Conservation (phyloP, 106 monocot genomes). For the Narthecium ossifragum region DNA sequence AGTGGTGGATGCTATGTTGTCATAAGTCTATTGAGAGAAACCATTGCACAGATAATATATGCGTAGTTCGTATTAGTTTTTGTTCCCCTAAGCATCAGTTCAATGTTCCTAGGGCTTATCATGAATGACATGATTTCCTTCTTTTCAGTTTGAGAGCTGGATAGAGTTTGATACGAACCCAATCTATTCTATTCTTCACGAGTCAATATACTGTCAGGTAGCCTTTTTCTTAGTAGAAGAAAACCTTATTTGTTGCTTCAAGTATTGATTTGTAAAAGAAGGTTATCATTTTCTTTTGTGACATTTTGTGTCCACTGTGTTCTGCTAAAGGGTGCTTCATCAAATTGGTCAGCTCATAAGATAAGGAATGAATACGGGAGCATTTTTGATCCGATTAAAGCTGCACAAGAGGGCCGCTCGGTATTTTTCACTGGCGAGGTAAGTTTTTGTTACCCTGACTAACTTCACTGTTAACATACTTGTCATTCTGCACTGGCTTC, state of each 20-base stretch:
- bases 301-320: too few relatives aligned
- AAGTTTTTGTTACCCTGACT: too few relatives aligned
- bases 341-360: slow-evolving; percentile 88
- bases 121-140: neutral
- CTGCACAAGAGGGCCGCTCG: slow-evolving; percentile 66
- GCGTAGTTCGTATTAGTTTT: neutral
- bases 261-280: too few relatives aligned
- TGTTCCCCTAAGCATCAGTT: neutral
- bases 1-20: too few relatives aligned
- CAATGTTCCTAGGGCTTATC: neutral
- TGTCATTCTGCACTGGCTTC: too few relatives aligned
- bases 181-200: slow-evolving; percentile 89
- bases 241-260: too few relatives aligned
- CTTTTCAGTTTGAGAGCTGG: slow-evolving; percentile 87
- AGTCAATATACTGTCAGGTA: slow-evolving; percentile 95
- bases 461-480: too few relatives aligned
- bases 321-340: slow-evolving; percentile 64
- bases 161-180: slow-evolving; percentile 87
- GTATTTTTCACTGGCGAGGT: slow-evolving; percentile 98
- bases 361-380: slow-evolving; percentile 51
- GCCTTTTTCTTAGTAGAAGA: slow-evolving; percentile 1
- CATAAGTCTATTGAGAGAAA: too few relatives aligned
- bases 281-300: too few relatives aligned
- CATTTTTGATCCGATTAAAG: slow-evolving; percentile 71
- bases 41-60: too few relatives aligned